Evolutionary conservation across 352 stramenopile species (phyloP).

Genomic region (Phytophthora palmivora): DNA sequence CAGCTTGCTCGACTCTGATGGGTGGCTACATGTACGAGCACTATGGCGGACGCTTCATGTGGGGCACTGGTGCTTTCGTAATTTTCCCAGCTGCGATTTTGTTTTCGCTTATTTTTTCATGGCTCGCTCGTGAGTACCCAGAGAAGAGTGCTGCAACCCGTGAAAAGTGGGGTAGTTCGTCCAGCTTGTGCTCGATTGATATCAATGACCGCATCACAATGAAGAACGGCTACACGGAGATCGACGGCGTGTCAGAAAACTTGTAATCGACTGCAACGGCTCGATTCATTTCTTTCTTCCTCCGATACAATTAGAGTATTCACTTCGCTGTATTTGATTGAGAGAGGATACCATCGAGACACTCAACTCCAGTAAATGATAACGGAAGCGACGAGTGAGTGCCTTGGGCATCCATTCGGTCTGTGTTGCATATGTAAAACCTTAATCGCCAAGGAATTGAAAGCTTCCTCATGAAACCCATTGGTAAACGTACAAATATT

Average conservation of each 20-base stretch:
- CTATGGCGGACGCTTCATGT: constrained; percentile 66
- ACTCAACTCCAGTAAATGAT: constrained; percentile 7
- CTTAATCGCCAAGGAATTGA: neutral
- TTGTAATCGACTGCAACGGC: constrained; percentile 16
- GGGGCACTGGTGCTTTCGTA: constrained; percentile 54
- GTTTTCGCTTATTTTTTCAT: constrained; percentile 55
- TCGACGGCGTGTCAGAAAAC: constrained; percentile 23
- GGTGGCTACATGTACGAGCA: constrained; percentile 79
- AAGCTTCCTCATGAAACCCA: too few relatives aligned
- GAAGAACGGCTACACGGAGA: constrained; percentile 35
- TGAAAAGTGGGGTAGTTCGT: constrained; percentile 40
- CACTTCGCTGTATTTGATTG: neutral
- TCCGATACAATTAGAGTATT: constrained; percentile 15
- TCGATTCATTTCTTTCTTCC: constrained; percentile 10
- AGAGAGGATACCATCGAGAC: neutral
- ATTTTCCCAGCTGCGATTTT: constrained; percentile 59
- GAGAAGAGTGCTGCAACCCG: constrained; percentile 35
- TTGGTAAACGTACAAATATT: too few relatives aligned
- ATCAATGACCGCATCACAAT: constrained; percentile 39
- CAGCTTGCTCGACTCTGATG: constrained; percentile 64
- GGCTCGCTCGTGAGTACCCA: constrained; percentile 44
- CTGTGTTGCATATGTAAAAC: constrained; percentile 45
- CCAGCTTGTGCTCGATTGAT: constrained; percentile 40
- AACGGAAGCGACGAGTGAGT: constrained; percentile 8
- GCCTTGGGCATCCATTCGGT: constrained; percentile 11